Base-by-base conservation (phyloP, 768 basidiomycete genomes). In the Suillus bovinus region DNA sequence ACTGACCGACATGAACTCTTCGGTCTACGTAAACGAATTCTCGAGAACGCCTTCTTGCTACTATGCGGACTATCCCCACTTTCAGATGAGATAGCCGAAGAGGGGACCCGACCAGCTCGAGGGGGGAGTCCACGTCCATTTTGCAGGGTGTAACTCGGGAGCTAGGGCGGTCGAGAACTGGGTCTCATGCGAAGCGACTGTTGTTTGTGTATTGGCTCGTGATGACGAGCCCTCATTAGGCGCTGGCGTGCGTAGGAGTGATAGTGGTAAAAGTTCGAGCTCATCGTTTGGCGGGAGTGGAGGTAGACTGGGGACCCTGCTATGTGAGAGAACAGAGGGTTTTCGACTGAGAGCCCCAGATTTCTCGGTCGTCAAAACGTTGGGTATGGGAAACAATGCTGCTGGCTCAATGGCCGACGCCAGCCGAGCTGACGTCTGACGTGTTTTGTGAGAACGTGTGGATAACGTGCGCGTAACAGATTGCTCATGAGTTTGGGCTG, bases 71-170 rank as follows among this genome's bases (percentile, higher is more conserved):
- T n/a, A 41, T 64, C 10, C 16, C 8, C 49, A 22, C 54, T 9
- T 5, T 54, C 54, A 10, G 53, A 49, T 16, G 63, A 47, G 1
- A 68, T 52, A 14, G 59, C 52, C 20, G 33, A 49, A 22, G 63
- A 44, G 3, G 3, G 70, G 69, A 3, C 71, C 75, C 2, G 50
- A 44, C 75, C 75, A 75, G 42, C 50, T 55, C 2, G 58, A n/a
- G 1, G 75, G 74, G 10, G 74, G 69, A 4, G 34, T 24, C 73
- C 73, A 73, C 6, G 31, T 53, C 60, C 63, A 49, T 2, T 36
- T 29, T 1, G 55, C 36, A 24, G 9, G 17, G 5, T 24, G 24
- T 27, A 5, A 39, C 5, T 56, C 36, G 10, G 54, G 16, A 16
- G 24, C 14, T 27, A 36, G 38, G 10, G 36, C 7, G n/a, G 24